Evolutionary conservation across 495 filamentous ascomycete genomes (phyloP).

Genomic region (Trichoderma reesei): DNA sequence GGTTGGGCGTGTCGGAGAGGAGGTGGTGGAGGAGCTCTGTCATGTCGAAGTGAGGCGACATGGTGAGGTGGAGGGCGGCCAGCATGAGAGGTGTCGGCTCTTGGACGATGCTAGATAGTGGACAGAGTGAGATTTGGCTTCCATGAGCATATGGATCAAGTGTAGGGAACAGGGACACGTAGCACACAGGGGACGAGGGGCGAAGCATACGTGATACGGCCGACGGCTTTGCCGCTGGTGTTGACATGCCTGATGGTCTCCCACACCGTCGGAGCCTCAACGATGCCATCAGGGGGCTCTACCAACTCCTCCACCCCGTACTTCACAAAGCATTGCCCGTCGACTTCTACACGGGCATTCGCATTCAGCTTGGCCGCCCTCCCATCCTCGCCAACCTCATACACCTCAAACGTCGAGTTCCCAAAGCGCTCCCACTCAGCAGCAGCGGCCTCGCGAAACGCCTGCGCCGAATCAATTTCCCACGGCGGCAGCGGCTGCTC

Average conservation of each 20-base stretch:
- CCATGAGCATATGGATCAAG: neutral
- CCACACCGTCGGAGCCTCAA: slow-evolving; percentile 31
- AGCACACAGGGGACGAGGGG: neutral
- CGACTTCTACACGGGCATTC: neutral
- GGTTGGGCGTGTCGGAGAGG: slow-evolving; percentile 24
- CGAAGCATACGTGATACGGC: slow-evolving; percentile 39
- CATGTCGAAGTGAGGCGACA: slow-evolving; percentile 41
- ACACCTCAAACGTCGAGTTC: slow-evolving; percentile 39
- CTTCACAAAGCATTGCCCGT: slow-evolving; percentile 15
- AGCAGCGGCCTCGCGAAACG: slow-evolving; percentile 9
- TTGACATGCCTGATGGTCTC: slow-evolving; percentile 26
- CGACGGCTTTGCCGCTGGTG: slow-evolving; percentile 28
- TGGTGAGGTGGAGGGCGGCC: slow-evolving; percentile 39
- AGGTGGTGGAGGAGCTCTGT: slow-evolving; percentile 40
- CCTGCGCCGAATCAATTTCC: slow-evolving; percentile 5
- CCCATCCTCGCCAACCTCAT: slow-evolving; percentile 38
- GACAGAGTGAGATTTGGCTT: neutral
- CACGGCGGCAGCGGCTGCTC: neutral
- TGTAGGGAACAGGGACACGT: neutral
- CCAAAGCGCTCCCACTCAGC: slow-evolving; percentile 26
- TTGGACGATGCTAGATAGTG: slow-evolving; percentile 26
- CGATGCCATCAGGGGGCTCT: slow-evolving; percentile 15
- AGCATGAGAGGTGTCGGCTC: slow-evolving; percentile 44
- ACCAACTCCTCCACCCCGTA: slow-evolving; percentile 15
- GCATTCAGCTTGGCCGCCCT: slow-evolving; percentile 12